Percentiles rank a stretch among this genome's conserved stretches.
phyloP scores from a whole-genome alignment of 83 land plant species.

The Picea mariana region DNA sequence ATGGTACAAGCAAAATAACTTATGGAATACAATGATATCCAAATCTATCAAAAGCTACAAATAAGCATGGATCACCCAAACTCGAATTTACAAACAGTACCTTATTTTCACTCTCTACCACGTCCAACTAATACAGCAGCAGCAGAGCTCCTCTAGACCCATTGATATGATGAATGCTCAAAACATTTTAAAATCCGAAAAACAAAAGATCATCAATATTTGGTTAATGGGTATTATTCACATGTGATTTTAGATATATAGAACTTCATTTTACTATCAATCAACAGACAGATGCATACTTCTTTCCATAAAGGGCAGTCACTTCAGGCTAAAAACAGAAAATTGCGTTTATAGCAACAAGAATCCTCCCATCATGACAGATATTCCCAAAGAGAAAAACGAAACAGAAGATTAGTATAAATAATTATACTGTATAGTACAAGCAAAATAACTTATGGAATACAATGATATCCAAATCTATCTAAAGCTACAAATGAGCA shows the following conservation, averaged over 20 bases:
- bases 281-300: too few species aligned
- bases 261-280: too few species aligned
- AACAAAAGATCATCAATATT: too few species aligned
- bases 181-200: too few species aligned
- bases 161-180: too few species aligned
- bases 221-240: too few species aligned
- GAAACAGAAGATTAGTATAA: neutral
- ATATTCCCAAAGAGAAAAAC: neutral
- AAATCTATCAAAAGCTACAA: constrained; percentile 6
- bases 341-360: neutral
- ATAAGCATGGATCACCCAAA: constrained; percentile 1
- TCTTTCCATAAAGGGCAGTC: neutral
- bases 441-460: neutral
- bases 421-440: neutral
- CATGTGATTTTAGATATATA: too few species aligned
- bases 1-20: neutral
- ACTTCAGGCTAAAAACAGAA: neutral
- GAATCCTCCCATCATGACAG: neutral
- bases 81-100: neutral
- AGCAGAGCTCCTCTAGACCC: neutral
- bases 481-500: neutral
- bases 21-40: neutral
- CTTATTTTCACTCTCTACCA: neutral
- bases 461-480: neutral
- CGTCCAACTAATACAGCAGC: neutral